Base-by-base conservation (phyloP, 2,329 filamentous ascomycete genomes). In the Colletotrichum scovillei region DNA sequence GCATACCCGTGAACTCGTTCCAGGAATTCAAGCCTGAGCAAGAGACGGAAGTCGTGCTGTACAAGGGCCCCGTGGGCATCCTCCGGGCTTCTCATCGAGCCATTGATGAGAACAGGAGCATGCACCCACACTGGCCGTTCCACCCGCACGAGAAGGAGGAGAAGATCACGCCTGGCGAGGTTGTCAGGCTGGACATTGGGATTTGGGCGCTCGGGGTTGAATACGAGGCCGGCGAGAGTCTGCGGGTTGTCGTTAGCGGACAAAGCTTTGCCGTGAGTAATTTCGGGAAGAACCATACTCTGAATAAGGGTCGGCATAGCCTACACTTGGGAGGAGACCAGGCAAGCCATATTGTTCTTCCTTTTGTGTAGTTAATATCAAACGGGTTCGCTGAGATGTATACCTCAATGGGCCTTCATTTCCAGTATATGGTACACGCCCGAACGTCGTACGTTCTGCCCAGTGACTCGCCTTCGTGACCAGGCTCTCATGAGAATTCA, bases 131-230 rank as follows among this genome's bases (percentile, higher is more conserved):
- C 32, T 80, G 76, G 76, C 79, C 78, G 9, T 79, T 62, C 26
- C 69, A 72, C 8, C 57, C 57, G n/a, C 69, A 68, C 28, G 57
- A 58, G 16, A 67, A 56, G 35, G 69, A 72, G 64, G 63, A 67
- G 22, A 72, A 72, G 38, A 42, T 77, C 32, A 22, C 60, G 2
- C 78, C 76, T 0, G 79, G 78, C 0, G 69, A 67, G 1, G 70
- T 80, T 9, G 78, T 79, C 16, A 72, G 72, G 53, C 57, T 80
- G 8, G 79, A 80, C 11, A 78, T 80, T 42, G 77, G 77, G 0
- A 78, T 80, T 42, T 80, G 79, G 79, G 78, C 78, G 1, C 76
- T 77, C 56, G 78, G 79, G 11, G 76, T 80, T 35, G 77, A 79
- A 53, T 80, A 76, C 26, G 77, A 79, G 66, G 78, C 75, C 0